Evolutionary conservation across 306 rosid species (phyloP).

Genomic region (Ormosia emarginata): DNA sequence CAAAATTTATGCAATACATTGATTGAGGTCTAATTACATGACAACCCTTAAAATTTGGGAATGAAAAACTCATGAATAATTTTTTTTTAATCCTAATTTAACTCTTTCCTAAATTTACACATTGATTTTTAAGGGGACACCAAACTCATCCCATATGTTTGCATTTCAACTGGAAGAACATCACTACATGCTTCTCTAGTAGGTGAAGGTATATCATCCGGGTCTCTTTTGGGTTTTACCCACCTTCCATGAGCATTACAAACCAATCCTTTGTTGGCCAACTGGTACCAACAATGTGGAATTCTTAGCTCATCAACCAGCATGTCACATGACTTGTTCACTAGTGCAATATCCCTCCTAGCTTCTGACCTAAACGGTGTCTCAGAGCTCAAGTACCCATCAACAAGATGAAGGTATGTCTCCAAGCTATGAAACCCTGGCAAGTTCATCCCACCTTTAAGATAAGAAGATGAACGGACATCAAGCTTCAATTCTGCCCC

Average conservation of each 20-base stretch:
- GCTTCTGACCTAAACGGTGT: conserved; percentile 43
- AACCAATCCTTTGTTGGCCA: conserved; percentile 62
- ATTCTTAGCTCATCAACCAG: conserved; percentile 56
- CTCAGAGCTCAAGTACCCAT: conserved; percentile 39
- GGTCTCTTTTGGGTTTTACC: conserved; percentile 66
- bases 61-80: no score
- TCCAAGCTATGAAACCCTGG: conserved; percentile 57
- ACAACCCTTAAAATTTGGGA: background rate
- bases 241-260: conserved; percentile 64
- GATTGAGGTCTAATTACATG: background rate
- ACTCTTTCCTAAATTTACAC: background rate
- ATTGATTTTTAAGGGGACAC: background rate
- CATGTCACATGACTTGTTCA: conserved; percentile 65
- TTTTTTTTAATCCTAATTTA: no score
- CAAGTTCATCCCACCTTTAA: conserved; percentile 44
- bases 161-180: conserved; percentile 17
- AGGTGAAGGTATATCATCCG: conserved; percentile 68
- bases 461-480: conserved; percentile 47
- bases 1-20: background rate
- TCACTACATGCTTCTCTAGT: conserved; percentile 18
- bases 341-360: conserved; percentile 62
- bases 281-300: conserved; percentile 65
- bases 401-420: conserved; percentile 68
- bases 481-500: conserved; percentile 55
- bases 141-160: conserved; percentile 6